These are phyloP conservation scores for Neurospora sp. DNA, from an alignment of 495 filamentous ascomycete genomes.

Conservation along the genomic window DNA sequence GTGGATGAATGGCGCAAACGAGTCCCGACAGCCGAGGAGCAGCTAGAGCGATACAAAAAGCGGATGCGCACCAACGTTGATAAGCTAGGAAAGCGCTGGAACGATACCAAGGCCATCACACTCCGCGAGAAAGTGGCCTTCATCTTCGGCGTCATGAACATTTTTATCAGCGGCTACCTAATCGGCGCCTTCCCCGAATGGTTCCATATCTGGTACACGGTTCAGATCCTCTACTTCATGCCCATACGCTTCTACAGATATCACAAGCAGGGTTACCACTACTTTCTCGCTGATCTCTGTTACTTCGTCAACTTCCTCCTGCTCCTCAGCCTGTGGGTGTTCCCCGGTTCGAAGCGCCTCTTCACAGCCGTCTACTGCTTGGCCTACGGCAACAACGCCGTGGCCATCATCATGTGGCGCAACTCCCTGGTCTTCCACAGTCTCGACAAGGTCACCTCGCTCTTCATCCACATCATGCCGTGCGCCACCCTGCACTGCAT, in stretches of 20 bases:
- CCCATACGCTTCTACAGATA: slow-evolving; percentile 89
- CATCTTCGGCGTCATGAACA: slow-evolving; percentile 90
- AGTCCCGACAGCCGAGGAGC: slow-evolving; percentile 77
- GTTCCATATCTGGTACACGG: slow-evolving; percentile 89
- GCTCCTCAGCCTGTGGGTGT: slow-evolving; percentile 78
- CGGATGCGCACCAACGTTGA: slow-evolving; percentile 85
- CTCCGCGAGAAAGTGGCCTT: slow-evolving; percentile 90
- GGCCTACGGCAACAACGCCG: slow-evolving; percentile 90
- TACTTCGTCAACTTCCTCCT: slow-evolving; percentile 93
- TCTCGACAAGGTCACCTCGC: slow-evolving; percentile 88
- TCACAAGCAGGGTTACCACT: slow-evolving; percentile 83
- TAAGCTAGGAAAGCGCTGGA: slow-evolving; percentile 74
- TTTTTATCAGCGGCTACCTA: slow-evolving; percentile 91
- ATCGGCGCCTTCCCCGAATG: slow-evolving; percentile 77
- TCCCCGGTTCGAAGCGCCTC: slow-evolving; percentile 80
- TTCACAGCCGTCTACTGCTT: slow-evolving; percentile 92
- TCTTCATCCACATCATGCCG: slow-evolving; percentile 99
- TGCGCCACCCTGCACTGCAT: slow-evolving; percentile 86
- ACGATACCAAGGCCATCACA: slow-evolving; percentile 77
- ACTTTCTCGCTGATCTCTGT: slow-evolving; percentile 93
- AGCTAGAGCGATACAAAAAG: slow-evolving; percentile 80
- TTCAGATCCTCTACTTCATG: slow-evolving; percentile 86
- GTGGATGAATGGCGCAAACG: slow-evolving; percentile 81
- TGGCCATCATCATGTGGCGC: slow-evolving; percentile 98
- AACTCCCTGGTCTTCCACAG: slow-evolving; percentile 97